Base-by-base conservation (phyloP, 2,329 filamentous ascomycete genomes). In the Macrophomina pseudophaseolina region DNA sequence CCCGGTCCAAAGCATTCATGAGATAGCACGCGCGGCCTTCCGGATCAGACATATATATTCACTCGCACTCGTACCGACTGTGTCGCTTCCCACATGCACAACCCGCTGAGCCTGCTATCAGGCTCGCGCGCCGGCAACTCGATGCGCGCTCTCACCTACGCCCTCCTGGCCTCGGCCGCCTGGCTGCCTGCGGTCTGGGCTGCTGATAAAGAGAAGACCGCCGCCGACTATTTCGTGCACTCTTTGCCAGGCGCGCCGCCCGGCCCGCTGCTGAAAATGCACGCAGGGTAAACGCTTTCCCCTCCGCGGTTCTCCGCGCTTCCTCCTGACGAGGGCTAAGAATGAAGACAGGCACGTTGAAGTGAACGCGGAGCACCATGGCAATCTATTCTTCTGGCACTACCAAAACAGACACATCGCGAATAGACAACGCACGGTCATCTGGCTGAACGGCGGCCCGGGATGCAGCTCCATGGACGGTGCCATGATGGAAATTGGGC, bases 371-470 rank as follows among this genome's bases (percentile, higher is more conserved):
- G 89, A 93, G 71, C 87, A 91, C 77, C 93, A 98, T 76, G 94
- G 93, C 72, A 97, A 98, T 79, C 82, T 99, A 18, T 99, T 98
- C 84, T 99, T 99, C 84, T 99, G 95, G 95, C 92, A 97, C 75
- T 97, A 92, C 77, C 89, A 97, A 77, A 98, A 98, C 77, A 87
- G 92, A 72, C 95, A 99, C 78, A 97, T 99, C 71, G 94, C 93
- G 66, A 92, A 98, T 76, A 88, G 87, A 72, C 92, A 95, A 78
- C 88, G 95, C 67, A 97, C 94, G 2, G 91, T 99, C 11, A 89
- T 99, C 74, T 99, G 96, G 95, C 82, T 99, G 67, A 99, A 99
- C 76, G 96, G 95, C 64, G 96, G 95, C 0, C 95, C 95, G 1
- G 95, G 96, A 33, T 99, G 95, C 80, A 97, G 93, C 79, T 98